Base-by-base conservation (phyloP, 306 rosid species). In the Arachis stenosperma region DNA sequence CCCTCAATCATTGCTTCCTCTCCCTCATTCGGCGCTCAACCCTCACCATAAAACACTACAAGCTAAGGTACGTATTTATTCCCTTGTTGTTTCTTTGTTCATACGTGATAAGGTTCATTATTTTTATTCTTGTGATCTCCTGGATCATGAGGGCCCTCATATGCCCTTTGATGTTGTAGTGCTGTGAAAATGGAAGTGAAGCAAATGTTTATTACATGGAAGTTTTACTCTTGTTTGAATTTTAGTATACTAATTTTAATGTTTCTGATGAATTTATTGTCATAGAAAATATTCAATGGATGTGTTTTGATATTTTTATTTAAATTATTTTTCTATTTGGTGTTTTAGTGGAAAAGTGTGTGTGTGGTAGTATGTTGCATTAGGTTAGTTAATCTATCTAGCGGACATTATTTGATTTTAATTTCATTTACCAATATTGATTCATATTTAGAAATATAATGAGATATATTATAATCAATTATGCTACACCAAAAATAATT, bases 161-260 rank as follows among this genome's bases (percentile, higher is more conserved):
- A 65, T 63, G 64, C 51, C 60, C 69, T 52, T 70, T 61, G 4
- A 71, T 42, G 70, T 81, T 75, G 47, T 30, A 56, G 27, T n/a
- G 44, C 51, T 30, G 8, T 14, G 46, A 22, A 51, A 75, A 50
- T 14, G 47, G 44, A 41, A 75, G 61, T 17, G 30, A 30, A 70
- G 30, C 30, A 51, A 69, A 42, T 15, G 4, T 62, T 74, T 15
- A 22, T 37, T 27, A 30, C 68, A 48, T 39, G 22, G 43, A 12
- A 65, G 53, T 52, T 29, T 33, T 22, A 33, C 13, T 46, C 60
- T 22, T 50, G 15, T 17, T 41, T 8, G 15, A 29, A 61, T 65
- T 37, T 22, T 43, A 37, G 37, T 61, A 53, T 67, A 54, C 60
- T 12, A 9, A 27, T 65, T 77, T 69, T 82, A 42, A 47, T 55